These are phyloP conservation scores for Solanum habrochaites DNA, from an alignment of 257 asterid species.

Conservation along the genomic window DNA sequence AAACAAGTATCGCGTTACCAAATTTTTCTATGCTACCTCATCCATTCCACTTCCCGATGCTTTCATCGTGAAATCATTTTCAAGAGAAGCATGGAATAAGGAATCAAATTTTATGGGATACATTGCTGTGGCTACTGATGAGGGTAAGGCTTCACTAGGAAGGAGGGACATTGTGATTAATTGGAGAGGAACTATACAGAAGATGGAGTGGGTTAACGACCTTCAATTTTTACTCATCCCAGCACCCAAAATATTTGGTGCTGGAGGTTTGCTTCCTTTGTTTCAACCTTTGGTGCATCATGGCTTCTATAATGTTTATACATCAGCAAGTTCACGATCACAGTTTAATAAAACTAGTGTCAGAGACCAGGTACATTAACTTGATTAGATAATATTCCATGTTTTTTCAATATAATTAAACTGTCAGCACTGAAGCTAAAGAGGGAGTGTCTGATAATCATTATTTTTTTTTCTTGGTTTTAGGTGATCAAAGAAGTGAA, in stretches of 20 bases:
- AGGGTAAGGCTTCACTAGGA: not conserved
- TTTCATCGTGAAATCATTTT: constrained; percentile 31
- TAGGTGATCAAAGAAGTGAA: constrained; percentile 28
- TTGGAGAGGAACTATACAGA: constrained; percentile 68
- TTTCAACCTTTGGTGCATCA: not conserved
- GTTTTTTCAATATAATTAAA: not conserved
- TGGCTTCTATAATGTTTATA: not conserved
- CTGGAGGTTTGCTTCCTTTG: not conserved
- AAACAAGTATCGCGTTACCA: constrained; percentile 15
- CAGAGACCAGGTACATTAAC: not conserved
- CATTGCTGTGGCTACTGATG: not conserved
- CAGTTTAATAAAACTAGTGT: not conserved
- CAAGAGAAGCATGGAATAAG: not conserved
- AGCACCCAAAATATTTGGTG: not conserved
- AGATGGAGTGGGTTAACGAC: constrained; percentile 60
- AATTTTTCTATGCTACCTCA: not conserved
- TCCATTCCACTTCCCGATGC: constrained; percentile 45
- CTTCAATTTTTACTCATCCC: not conserved
- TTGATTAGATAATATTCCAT: not conserved
- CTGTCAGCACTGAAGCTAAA: not conserved
- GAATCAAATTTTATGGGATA: not conserved
- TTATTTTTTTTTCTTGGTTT: not conserved
- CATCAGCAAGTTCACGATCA: not conserved
- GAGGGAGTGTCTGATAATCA: not conserved
- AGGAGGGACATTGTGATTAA: constrained; percentile 24